Evolutionary conservation across 129 eudicot genomes (phyloP).

Genomic region (Mikania micrantha): DNA sequence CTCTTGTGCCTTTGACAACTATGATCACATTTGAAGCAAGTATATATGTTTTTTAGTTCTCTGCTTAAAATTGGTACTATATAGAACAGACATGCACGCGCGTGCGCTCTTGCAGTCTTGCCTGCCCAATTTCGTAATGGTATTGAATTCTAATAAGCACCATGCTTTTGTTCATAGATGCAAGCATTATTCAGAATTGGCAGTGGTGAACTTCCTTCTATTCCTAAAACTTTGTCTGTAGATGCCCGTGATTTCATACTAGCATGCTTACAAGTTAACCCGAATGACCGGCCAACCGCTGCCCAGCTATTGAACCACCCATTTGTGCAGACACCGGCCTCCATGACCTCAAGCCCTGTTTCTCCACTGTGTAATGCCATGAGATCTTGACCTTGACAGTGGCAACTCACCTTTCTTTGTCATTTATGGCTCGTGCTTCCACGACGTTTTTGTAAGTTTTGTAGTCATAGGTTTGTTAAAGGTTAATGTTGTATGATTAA

Average conservation of each 20-base stretch:
- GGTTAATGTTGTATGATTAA: constrained; percentile 10
- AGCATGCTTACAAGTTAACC: constrained; percentile 67
- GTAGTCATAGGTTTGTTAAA: constrained; percentile 12
- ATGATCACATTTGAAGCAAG: too few relatives aligned
- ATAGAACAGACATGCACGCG: too few relatives aligned
- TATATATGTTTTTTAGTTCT: too few relatives aligned
- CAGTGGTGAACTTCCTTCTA: constrained; percentile 58
- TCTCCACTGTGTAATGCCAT: constrained; percentile 34
- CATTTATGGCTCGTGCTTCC: background rate
- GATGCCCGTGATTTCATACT: constrained; percentile 71
- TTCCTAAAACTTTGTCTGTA: constrained; percentile 57
- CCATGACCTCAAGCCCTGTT: constrained; percentile 34
- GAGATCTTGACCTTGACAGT: constrained; percentile 4
- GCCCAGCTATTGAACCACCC: constrained; percentile 68
- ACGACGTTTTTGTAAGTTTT: background rate
- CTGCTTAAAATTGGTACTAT: too few relatives aligned
- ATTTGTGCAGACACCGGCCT: constrained; percentile 50
- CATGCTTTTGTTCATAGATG: constrained; percentile 39
- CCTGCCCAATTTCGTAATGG: too few relatives aligned
- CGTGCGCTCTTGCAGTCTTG: too few relatives aligned
- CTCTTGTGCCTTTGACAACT: too few relatives aligned
- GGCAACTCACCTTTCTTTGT: background rate
- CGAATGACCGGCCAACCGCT: constrained; percentile 67
- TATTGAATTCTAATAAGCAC: background rate
- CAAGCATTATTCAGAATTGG: constrained; percentile 89